Evolutionary conservation across 73 alveolate genomes (phyloP).

Genomic region (Stentor roeselii): DNA sequence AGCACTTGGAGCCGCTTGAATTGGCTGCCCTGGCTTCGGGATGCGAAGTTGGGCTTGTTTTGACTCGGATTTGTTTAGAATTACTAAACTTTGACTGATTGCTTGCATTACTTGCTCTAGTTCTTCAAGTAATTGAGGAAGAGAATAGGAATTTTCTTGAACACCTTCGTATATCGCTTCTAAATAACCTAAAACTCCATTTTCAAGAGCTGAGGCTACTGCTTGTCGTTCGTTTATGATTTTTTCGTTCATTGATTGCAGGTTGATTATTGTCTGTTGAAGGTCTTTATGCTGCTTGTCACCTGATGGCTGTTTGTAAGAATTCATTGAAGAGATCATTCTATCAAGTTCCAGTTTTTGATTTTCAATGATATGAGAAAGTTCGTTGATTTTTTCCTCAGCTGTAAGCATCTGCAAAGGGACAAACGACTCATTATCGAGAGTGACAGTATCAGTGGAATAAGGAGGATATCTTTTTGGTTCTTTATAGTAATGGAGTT

Average conservation of each 20-base stretch:
- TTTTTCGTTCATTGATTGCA: background rate
- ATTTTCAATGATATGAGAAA: constrained; percentile 35
- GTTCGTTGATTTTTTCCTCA: constrained; percentile 39
- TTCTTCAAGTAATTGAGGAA: background rate
- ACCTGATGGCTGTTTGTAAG: constrained; percentile 10
- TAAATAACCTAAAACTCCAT: background rate
- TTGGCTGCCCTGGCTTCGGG: too few relatives aligned
- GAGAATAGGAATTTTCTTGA: background rate
- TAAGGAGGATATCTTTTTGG: constrained; percentile 27
- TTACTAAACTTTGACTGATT: background rate
- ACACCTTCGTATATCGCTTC: constrained; percentile 23
- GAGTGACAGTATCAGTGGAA: constrained; percentile 15
- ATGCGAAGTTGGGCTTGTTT: background rate
- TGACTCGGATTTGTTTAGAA: background rate
- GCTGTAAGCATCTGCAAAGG: constrained; percentile 38
- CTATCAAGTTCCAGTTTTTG: constrained; percentile 29
- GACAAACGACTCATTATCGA: constrained; percentile 36
- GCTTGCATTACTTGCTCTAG: background rate
- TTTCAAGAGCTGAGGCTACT: constrained; percentile 1
- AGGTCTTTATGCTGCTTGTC: background rate
- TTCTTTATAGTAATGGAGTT: constrained; percentile 9
- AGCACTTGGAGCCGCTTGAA: background rate
- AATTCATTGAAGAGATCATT: background rate
- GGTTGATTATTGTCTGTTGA: background rate
- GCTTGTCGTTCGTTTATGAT: background rate